Evolutionary conservation across 257 asterid species (phyloP).

Genomic region (Plectranthus barbatus): DNA sequence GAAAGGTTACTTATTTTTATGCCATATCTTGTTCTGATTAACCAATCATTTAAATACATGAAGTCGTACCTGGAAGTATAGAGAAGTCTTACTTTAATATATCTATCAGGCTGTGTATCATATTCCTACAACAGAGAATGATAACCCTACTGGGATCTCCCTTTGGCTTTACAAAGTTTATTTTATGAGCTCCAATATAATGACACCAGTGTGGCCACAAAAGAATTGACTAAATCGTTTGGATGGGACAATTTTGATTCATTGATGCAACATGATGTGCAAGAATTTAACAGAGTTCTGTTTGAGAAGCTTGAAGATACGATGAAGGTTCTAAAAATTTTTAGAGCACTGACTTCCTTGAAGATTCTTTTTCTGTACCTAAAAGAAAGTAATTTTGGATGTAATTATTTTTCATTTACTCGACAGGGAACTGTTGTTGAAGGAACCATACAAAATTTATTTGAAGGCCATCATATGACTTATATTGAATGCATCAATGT

Average conservation of each 20-base stretch:
- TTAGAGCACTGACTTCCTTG: background rate
- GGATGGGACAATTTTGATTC: slow-evolving; percentile 93
- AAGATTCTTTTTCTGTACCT: background rate
- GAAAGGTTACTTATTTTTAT: slow-evolving; percentile 46
- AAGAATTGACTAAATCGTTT: slow-evolving; percentile 84
- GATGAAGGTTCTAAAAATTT: slow-evolving; percentile 57
- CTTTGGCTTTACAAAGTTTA: slow-evolving; percentile 81
- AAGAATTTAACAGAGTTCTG: slow-evolving; percentile 82
- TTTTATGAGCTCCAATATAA: slow-evolving; percentile 85
- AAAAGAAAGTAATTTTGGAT: slow-evolving; percentile 10
- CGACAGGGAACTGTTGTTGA: slow-evolving; percentile 88
- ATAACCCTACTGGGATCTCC: slow-evolving; percentile 78
- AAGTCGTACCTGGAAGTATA: slow-evolving; percentile 2
- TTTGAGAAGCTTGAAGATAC: slow-evolving; percentile 90
- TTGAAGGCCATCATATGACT: slow-evolving; percentile 89
- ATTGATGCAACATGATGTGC: slow-evolving; percentile 88
- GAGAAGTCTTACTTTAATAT: slow-evolving; percentile 19
- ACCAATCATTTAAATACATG: slow-evolving; percentile 6
- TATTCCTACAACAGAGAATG: slow-evolving; percentile 94
- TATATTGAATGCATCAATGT: slow-evolving; percentile 80
- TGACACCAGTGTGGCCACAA: slow-evolving; percentile 84
- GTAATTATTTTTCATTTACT: slow-evolving; percentile 15
- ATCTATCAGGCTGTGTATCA: slow-evolving; percentile 80
- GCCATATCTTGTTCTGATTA: slow-evolving; percentile 8
- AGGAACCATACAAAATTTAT: slow-evolving; percentile 88